Conservation (phyloP, 2,329 filamentous ascomycete species). For the Fusarium denticulatum region DNA sequence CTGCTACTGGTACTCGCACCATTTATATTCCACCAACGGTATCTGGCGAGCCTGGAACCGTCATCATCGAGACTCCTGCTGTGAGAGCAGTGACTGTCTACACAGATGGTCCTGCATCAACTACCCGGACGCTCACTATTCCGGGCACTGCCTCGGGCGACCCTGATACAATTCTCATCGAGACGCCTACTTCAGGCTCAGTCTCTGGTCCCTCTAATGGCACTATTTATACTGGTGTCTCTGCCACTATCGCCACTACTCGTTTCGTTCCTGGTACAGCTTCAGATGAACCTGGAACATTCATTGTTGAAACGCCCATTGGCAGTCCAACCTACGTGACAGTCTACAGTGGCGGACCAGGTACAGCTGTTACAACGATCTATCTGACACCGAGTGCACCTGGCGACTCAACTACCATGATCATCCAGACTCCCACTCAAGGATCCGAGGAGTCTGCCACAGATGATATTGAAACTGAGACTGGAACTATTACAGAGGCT, state of each 20-base stretch:
- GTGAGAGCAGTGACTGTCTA: neutral
- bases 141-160: neutral
- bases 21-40: neutral
- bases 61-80: conserved; percentile 11
- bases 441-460: neutral
- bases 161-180: neutral
- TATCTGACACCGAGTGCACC: neutral
- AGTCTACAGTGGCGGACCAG: neutral
- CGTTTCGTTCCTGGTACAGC: neutral
- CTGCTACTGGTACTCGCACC: neutral
- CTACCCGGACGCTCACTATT: neutral
- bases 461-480: neutral
- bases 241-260: neutral
- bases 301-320: conserved; percentile 6
- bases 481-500: neutral
- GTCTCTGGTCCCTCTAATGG: neutral
- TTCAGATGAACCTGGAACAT: neutral
- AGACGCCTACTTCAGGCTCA: neutral
- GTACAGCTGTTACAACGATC: neutral
- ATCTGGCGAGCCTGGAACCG: conserved; percentile 4
- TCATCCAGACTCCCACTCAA: conserved; percentile 20
- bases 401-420: conserved; percentile 3
- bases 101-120: neutral
- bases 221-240: neutral
- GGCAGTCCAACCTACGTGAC: neutral